Evolutionary conservation across 805 yeast genomes (phyloP), one percentile per base, ranked within the genome.

Genomic region (Ascoidea rubescens): DNA sequence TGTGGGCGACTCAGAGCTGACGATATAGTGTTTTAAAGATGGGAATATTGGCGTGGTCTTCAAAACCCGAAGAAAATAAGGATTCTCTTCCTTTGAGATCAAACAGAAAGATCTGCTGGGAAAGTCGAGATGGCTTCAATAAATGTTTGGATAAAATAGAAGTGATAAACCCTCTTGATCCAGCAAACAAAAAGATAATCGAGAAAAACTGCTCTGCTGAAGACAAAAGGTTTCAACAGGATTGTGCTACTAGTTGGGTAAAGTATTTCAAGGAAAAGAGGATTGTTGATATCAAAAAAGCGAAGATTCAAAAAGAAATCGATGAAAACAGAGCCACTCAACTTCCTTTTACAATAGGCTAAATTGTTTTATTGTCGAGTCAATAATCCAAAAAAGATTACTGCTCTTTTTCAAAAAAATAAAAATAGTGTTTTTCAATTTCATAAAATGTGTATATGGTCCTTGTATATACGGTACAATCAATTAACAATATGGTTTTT

Each of bases 181-280:
- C 78, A 7, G 30, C 48, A 12, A 70, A 71, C 51, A 65, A 69
- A 51, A 62, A 63, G 5, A 66, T 67, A 33, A 79, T 87, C 46
- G 73, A 75, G 51, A 60, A 67, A 28, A 67, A 74, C 49, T 90
- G 98, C 67, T 74, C 79, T 0, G 52, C 55, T 1, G 73, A 80
- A 61, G 78, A 80, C 56, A 61, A 64, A n/a, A 73, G 71, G 45
- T 88, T 87, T 58, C 79, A 84, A 54, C 64, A 72, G n/a, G 79
- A 81, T 58, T 90, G 98, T 67, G 88, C 87, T 7, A 79, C 80
- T 12, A 79, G 89, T 51, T 90, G 98, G 98, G 88, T 79, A 55
- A 74, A 83, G 55, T 89, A 90, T 65, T 90, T 91, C 72, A 91
- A 89, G 63, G 91, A 88, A 66, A 90, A 89, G 66, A 78, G 96